Percentiles rank a stretch among this genome's conserved stretches.
These are phyloP conservation scores for Punica granatum DNA, from an alignment of 345 rosid species.

Conservation along the genomic window DNA sequence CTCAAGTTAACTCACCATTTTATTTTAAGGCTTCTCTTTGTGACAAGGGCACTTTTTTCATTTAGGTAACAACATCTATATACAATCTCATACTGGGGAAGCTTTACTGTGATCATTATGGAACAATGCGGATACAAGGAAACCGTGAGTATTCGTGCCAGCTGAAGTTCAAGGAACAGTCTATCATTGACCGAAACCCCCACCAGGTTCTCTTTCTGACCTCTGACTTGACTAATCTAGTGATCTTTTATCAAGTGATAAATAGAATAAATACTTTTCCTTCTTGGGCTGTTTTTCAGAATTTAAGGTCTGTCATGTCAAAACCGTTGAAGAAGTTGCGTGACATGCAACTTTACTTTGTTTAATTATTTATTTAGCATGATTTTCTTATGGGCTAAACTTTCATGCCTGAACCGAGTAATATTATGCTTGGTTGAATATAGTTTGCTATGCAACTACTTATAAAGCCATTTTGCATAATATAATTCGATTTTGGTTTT, in stretches of 20 bases:
- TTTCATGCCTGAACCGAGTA: too few species aligned
- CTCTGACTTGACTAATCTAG: not conserved
- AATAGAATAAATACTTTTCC: not conserved
- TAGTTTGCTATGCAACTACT: not conserved
- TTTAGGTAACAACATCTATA: conserved; percentile 94
- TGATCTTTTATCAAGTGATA: not conserved
- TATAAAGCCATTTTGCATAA: not conserved
- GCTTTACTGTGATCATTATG: conserved; percentile 94
- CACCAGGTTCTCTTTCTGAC: conserved; percentile 62
- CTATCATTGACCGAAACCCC: conserved; percentile 94
- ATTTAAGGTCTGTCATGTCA: not conserved
- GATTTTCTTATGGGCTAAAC: not conserved
- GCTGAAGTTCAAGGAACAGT: conserved; percentile 96
- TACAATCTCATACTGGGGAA: conserved; percentile 97
- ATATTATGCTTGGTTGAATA: too few species aligned
- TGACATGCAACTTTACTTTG: too few species aligned
- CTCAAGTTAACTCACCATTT: not conserved
- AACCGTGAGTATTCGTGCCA: conserved; percentile 73
- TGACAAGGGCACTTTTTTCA: conserved; percentile 7
- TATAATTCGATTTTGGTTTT: too few species aligned
- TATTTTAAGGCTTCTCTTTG: not conserved
- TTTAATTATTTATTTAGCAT: not conserved
- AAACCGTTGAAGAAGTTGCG: not conserved
- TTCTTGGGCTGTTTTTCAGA: not conserved
- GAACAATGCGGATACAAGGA: conserved; percentile 87